Conservation (phyloP, 2,329 filamentous ascomycete genomes). For the Aureobasidium leucospermi region DNA sequence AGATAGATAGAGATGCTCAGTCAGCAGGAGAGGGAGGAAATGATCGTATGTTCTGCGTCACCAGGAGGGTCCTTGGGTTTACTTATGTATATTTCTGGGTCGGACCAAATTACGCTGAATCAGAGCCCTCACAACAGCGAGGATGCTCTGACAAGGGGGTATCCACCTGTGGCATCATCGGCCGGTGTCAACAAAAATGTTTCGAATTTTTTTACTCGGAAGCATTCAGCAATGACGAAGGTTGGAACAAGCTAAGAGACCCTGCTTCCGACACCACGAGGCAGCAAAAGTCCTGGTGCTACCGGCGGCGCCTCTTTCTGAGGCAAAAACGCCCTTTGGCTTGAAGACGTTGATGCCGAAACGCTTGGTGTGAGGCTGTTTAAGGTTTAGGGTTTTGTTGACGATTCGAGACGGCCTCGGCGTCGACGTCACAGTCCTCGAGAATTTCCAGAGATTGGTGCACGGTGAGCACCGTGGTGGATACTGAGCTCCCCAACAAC, state of each 20-base stretch:
- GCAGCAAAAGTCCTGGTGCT: constrained; percentile 3
- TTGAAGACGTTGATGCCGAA: constrained; percentile 7
- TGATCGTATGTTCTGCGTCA: constrained; percentile 2
- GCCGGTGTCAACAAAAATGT: constrained; percentile 14
- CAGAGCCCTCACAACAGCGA: constrained; percentile 9
- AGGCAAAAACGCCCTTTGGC: constrained; percentile 9
- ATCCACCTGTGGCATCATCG: constrained; percentile 15
- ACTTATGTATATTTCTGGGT: constrained; percentile 12
- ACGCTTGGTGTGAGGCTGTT: constrained; percentile 9
- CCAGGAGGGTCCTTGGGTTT: constrained; percentile 1
- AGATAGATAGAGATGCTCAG: constrained; percentile 1
- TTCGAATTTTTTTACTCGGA: constrained; percentile 10
- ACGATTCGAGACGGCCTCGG: constrained; percentile 1
- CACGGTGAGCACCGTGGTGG: constrained; percentile 11
- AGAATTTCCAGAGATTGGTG: constrained; percentile 7
- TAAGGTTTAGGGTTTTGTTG: constrained; percentile 9
- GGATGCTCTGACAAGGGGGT: constrained; percentile 9
- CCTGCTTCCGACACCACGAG: constrained; percentile 11
- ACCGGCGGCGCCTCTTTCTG: constrained; percentile 1
- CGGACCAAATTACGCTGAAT: constrained; percentile 10
- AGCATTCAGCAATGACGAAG: constrained; percentile 12
- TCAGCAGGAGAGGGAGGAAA: constrained; percentile 5
- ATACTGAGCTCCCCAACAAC: constrained; percentile 9
- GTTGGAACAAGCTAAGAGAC: constrained; percentile 11
- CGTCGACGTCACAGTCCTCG: constrained; percentile 2